Conservation (phyloP, 371 early-diverging fungal genomes). For the Chytridium lagenaria region DNA sequence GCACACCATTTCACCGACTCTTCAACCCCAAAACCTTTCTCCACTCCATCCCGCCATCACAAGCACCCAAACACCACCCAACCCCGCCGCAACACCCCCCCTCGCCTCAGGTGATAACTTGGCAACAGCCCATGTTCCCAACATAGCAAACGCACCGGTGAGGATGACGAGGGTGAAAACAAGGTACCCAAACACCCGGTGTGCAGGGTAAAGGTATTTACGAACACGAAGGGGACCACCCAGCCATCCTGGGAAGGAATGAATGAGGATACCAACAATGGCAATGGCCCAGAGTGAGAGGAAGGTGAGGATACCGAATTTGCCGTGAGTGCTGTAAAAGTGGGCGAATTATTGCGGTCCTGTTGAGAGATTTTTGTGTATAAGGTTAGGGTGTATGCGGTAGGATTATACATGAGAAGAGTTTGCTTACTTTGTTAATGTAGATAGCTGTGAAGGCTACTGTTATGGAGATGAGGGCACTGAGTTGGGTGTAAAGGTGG, state of each 20-base stretch:
- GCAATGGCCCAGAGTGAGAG: neutral
- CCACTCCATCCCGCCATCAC: neutral
- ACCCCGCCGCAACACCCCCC: neutral
- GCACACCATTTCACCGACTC: too few species aligned
- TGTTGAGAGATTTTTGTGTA: neutral
- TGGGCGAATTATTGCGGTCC: neutral
- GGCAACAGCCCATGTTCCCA: slow-evolving; percentile 7
- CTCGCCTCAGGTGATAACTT: neutral
- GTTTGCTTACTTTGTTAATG: slow-evolving; percentile 2
- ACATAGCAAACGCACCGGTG: slow-evolving; percentile 1
- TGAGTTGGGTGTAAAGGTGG: neutral
- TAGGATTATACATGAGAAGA: neutral
- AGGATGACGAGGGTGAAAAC: neutral
- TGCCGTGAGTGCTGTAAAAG: slow-evolving; percentile 13
- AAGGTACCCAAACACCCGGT: neutral
- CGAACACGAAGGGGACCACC: neutral
- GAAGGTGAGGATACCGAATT: neutral
- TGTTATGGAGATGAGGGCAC: neutral
- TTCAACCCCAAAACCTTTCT: neutral
- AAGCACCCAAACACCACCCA: neutral
- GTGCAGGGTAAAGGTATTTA: neutral
- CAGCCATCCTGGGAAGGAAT: neutral
- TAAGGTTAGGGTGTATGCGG: neutral
- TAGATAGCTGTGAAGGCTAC: neutral
- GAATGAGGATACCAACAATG: neutral